These are phyloP conservation scores for Zalaria sp. DNA, from an alignment of 2,329 filamentous ascomycete species.

Conservation along the genomic window DNA sequence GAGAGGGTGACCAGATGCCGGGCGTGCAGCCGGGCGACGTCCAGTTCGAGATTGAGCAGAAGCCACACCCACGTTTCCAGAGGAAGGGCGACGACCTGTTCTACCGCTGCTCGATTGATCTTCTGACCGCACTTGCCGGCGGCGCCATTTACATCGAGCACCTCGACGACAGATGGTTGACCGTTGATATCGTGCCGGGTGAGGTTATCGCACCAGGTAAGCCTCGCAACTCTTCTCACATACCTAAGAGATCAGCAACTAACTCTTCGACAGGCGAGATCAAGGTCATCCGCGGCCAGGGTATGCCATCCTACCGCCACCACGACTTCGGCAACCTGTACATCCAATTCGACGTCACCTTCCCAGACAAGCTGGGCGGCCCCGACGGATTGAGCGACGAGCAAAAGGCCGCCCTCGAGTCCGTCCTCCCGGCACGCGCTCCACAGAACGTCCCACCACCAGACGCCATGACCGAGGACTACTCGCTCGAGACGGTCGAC, in stretches of 20 bases:
- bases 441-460: conserved; percentile 53
- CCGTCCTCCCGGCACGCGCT: conserved; percentile 63
- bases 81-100: conserved; percentile 93
- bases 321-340: conserved; percentile 94
- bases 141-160: conserved; percentile 89
- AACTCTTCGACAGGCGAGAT: conserved; percentile 50
- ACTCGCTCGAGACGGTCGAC: conserved; percentile 75
- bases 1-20: conserved; percentile 91
- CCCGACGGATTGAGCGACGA: conserved; percentile 40
- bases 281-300: conserved; percentile 90
- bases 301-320: conserved; percentile 92
- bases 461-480: conserved; percentile 87
- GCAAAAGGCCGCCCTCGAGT: conserved; percentile 66
- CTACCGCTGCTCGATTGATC: conserved; percentile 88
- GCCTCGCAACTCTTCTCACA: conserved; percentile 18
- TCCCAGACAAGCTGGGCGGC: conserved; percentile 48
- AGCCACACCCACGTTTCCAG: conserved; percentile 91
- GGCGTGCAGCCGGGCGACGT: conserved; percentile 91
- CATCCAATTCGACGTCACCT: conserved; percentile 95
- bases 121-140: conserved; percentile 86
- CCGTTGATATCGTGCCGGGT: conserved; percentile 80
- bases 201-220: conserved; percentile 88
- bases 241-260: conserved; percentile 2
- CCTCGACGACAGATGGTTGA: conserved; percentile 92
- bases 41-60: conserved; percentile 97